These are phyloP conservation scores for Plasmodium gaboni DNA, from an alignment of 169 alveolate species.

Conservation along the genomic window DNA sequence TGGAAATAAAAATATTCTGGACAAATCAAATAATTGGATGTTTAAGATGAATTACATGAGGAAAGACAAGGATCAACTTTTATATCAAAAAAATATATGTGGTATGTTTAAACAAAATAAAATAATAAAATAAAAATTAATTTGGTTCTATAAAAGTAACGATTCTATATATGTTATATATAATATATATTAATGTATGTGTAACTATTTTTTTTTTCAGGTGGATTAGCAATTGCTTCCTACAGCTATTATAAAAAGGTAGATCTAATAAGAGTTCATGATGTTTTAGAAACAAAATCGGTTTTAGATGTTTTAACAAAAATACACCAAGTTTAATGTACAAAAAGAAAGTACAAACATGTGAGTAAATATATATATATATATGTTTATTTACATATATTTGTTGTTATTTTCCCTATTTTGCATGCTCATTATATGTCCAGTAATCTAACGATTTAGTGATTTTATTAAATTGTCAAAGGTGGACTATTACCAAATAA, in stretches of 20 bases:
- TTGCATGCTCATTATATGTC: too few species aligned
- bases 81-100: slow-evolving; percentile 56
- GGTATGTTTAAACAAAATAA: slow-evolving; percentile 9
- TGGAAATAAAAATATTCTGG: neutral
- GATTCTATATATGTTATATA: slow-evolving; percentile 10
- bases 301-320: slow-evolving; percentile 50
- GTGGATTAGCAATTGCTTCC: slow-evolving; percentile 68
- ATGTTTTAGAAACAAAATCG: slow-evolving; percentile 53
- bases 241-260: slow-evolving; percentile 56
- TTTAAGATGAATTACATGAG: slow-evolving; percentile 39
- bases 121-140: neutral
- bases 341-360: neutral
- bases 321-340: slow-evolving; percentile 19
- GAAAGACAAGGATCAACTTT: slow-evolving; percentile 39
- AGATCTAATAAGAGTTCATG: slow-evolving; percentile 68
- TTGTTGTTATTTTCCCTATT: too few species aligned
- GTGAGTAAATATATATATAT: too few species aligned
- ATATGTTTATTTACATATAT: too few species aligned
- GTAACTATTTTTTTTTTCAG: neutral
- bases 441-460: too few species aligned
- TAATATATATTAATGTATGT: neutral
- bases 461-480: too few species aligned
- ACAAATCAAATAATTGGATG: slow-evolving; percentile 8
- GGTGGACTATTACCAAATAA: too few species aligned
- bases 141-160: neutral